Base-by-base conservation (phyloP, 345 rosid genomes). In the Gossypium stocksii region DNA sequence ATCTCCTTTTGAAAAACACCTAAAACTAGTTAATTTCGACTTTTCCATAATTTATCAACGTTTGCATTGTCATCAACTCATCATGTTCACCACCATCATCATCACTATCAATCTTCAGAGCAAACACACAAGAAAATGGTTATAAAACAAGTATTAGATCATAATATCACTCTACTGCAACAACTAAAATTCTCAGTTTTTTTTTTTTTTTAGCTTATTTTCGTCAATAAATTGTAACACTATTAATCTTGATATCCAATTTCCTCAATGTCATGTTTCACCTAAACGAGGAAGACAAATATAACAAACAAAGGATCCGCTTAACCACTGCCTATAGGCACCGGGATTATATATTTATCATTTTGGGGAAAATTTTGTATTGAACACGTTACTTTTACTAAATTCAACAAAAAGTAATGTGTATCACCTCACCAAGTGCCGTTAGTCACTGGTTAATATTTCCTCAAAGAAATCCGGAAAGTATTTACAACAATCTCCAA, bases 81-180 rank as follows among this genome's bases (percentile, higher is more conserved):
- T 81, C 81, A 72, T 19, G 73, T 52, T 83, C 81, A 73, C 19
- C 81, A 73, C 19, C 25, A 53, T 70, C 70, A 76, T 59, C 44
- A 66, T 70, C 79, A 67, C 41, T 45, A 57, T 76, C 70, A 54
- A 65, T 77, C 79, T 82, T 73, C 79, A 70, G 20, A 70, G 19
- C 78, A 62, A 51, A 61, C 15, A 58, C 73, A 77, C 51, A 62
- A n/a, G 43, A 62, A 27, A 49, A 54, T 63, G 53, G 75, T 70
- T 49, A 48, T 41, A 59, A 10, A 77, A 68, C 48, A 74, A 9
- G 52, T 63, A 70, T 63, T 48, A 54, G 73, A 64, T 46, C 75
- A 46, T 60, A 58, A 15, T 74, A 69, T 77, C 84, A 54, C 52
- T 72, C 79, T 71, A 59, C 84, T 77, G 81, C 78, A 79, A 51